Evolutionary conservation across 345 rosid species (phyloP).

Genomic region (Microthlaspi erraticum): DNA sequence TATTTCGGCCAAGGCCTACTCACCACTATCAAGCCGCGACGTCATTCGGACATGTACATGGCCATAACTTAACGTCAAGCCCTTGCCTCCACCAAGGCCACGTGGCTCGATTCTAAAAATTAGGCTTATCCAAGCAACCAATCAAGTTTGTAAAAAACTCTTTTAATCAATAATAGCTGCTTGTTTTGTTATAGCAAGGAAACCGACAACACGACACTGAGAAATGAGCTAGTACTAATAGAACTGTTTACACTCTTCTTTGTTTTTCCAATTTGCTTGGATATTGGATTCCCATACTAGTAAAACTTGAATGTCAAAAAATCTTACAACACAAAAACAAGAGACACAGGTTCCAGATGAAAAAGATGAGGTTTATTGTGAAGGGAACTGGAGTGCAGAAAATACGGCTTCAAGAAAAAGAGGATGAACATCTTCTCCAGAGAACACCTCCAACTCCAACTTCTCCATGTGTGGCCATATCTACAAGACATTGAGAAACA

Average conservation of each 20-base stretch:
- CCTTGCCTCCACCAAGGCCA: too few relatives aligned
- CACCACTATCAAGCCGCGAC: too few relatives aligned
- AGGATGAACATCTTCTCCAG: constrained; percentile 67
- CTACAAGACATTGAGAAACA: constrained; percentile 48
- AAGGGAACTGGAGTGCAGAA: constrained; percentile 49
- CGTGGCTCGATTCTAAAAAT: too few relatives aligned
- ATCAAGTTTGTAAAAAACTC: too few relatives aligned
- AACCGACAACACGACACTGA: not conserved
- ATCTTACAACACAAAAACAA: constrained; percentile 7
- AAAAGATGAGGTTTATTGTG: constrained; percentile 1
- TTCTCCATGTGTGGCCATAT: constrained; percentile 87
- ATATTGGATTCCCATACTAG: too few relatives aligned
- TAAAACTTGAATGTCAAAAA: constrained; percentile 15
- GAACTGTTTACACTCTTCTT: too few relatives aligned
- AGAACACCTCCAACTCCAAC: constrained; percentile 70
- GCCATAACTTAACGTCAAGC: too few relatives aligned
- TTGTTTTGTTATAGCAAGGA: not conserved
- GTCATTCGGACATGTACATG: too few relatives aligned
- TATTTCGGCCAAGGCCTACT: too few relatives aligned
- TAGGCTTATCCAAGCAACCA: too few relatives aligned
- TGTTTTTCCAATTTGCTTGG: too few relatives aligned
- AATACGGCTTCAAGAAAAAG: constrained; percentile 72
- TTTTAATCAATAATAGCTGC: too few relatives aligned
- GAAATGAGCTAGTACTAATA: constrained; percentile 9
- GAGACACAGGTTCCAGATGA: not conserved